Conservation (phyloP, 371 early-diverging fungal species). For the Actinomortierella ambigua region DNA sequence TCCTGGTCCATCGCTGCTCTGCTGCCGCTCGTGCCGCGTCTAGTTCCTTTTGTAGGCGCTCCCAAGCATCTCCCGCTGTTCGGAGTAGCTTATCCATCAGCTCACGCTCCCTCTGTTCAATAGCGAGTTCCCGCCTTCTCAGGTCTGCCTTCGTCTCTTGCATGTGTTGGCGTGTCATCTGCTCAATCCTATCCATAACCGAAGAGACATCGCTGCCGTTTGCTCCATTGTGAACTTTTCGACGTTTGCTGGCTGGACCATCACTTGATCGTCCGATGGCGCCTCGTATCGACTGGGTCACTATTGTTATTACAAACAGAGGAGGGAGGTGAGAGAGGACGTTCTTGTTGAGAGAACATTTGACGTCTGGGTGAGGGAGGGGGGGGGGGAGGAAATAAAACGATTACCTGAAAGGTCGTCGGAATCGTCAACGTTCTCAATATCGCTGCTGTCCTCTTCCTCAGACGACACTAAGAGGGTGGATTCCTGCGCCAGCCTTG, state of each 20-base stretch:
- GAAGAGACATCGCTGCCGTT: too few species aligned
- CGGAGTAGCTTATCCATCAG: neutral
- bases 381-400: neutral
- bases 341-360: neutral
- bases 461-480: neutral
- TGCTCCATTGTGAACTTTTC: too few species aligned
- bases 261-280: too few species aligned
- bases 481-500: neutral
- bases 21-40: too few species aligned
- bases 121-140: too few species aligned
- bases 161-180: too few species aligned
- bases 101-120: neutral
- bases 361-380: neutral
- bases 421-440: neutral
- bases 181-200: too few species aligned
- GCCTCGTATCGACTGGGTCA: too few species aligned
- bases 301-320: neutral
- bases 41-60: neutral
- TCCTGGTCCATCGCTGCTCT: neutral
- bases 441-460: conserved; percentile 5
- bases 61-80: neutral
- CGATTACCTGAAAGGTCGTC: neutral
- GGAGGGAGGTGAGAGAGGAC: neutral
- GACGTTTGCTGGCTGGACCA: too few species aligned
- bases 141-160: too few species aligned